Conservation (phyloP, 257 asterid genomes). For the Lavandula angustifolia region DNA sequence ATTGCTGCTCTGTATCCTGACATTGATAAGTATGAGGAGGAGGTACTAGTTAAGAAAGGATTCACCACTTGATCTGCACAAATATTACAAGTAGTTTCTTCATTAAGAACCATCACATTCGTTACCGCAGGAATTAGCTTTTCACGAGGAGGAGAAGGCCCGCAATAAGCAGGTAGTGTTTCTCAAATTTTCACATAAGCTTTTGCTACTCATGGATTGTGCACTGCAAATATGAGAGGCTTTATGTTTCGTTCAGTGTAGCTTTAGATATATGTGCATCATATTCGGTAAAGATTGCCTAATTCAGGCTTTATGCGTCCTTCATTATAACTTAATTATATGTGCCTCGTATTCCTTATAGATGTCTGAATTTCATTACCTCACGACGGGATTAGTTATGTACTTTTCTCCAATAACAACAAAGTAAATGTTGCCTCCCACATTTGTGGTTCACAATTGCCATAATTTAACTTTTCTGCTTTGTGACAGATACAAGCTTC, state of each 20-base stretch:
- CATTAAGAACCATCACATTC: slow-evolving; percentile 29
- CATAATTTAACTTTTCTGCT: slow-evolving; percentile 23
- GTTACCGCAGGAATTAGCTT: slow-evolving; percentile 75
- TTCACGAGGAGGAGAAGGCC: slow-evolving; percentile 91
- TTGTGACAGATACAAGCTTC: slow-evolving; percentile 85
- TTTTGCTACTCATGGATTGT: slow-evolving; percentile 18
- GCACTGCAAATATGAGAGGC: too few relatives aligned
- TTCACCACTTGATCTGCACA: slow-evolving; percentile 29
- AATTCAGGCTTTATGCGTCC: neutral
- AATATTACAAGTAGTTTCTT: slow-evolving; percentile 20
- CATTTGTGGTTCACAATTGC: slow-evolving; percentile 22
- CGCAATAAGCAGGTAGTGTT: slow-evolving; percentile 82
- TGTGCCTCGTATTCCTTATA: slow-evolving; percentile 1
- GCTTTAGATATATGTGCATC: too few relatives aligned
- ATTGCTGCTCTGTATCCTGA: slow-evolving; percentile 88
- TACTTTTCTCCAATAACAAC: slow-evolving; percentile 9
- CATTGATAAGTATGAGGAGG: slow-evolving; percentile 93
- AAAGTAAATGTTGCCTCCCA: slow-evolving; percentile 7
- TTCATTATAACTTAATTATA: slow-evolving; percentile 1
- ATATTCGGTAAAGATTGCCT: too few relatives aligned
- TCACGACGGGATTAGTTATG: neutral
- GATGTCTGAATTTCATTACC: neutral
- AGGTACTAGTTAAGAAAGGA: slow-evolving; percentile 53
- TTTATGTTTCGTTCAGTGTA: too few relatives aligned
- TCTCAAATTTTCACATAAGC: slow-evolving; percentile 17